A percentile compares a stretch with the other conserved stretches of the same genome.
Evolutionary conservation across 176 grass and related monocot species (phyloP).

Genomic region (Panicum miliaceum): DNA sequence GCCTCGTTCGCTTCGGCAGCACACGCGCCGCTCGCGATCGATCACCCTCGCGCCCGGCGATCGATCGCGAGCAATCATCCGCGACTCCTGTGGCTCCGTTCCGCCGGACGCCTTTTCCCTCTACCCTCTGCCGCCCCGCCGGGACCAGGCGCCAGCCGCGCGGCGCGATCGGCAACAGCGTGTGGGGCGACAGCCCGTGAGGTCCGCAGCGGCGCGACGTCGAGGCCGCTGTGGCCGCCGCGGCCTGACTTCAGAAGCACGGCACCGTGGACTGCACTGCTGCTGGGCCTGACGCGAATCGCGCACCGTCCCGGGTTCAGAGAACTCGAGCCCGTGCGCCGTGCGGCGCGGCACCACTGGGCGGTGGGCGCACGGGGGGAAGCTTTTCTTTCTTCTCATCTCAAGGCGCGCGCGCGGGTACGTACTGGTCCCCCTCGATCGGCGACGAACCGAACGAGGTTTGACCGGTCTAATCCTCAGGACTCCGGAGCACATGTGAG

Average conservation of each 20-base stretch:
- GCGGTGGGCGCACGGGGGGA: neutral
- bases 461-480: conserved; percentile 24
- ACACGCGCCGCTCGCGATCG: neutral
- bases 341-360: neutral
- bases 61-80: neutral
- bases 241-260: conserved; percentile 28
- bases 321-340: neutral
- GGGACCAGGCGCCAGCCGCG: neutral
- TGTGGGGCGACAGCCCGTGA: neutral
- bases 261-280: neutral
- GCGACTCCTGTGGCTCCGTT: neutral
- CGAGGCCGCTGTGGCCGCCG: conserved; percentile 4
- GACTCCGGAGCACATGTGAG: conserved; percentile 29
- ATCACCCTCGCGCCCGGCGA: conserved; percentile 5
- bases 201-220: conserved; percentile 15
- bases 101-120: too few species aligned
- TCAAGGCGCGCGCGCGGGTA: neutral
- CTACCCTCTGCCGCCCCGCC: neutral
- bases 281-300: neutral
- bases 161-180: neutral
- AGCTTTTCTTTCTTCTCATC: neutral
- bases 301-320: conserved; percentile 6
- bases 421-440: conserved; percentile 28
- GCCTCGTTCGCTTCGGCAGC: neutral
- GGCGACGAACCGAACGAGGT: neutral